These are phyloP conservation scores for Diaporthe nobilis DNA, from an alignment of 2,329 filamentous ascomycete species.

Conservation along the genomic window DNA sequence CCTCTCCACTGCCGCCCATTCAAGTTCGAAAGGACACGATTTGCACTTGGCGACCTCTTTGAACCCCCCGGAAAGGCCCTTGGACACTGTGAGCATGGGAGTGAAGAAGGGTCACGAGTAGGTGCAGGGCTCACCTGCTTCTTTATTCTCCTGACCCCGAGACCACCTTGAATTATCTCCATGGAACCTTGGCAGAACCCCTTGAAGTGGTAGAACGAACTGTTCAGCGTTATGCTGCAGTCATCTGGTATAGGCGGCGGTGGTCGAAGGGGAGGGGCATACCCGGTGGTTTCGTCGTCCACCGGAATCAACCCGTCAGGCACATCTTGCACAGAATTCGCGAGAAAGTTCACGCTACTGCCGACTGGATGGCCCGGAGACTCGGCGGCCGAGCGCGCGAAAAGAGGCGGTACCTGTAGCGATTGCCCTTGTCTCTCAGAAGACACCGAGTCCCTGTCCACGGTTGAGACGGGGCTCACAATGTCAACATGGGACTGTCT, in stretches of 20 bases:
- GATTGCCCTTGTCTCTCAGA: not conserved
- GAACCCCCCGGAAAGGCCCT: slow-evolving; percentile 52
- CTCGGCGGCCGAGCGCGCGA: not conserved
- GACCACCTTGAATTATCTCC: slow-evolving; percentile 62
- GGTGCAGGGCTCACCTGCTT: slow-evolving; percentile 58
- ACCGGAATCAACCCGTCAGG: slow-evolving; percentile 56
- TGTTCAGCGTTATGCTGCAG: slow-evolving; percentile 59
- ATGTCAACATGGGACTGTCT: slow-evolving; percentile 26
- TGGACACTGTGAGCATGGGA: not conserved
- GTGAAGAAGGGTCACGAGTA: not conserved
- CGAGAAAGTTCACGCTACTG: not conserved
- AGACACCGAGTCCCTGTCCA: not conserved
- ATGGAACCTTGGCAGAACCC: slow-evolving; percentile 70
- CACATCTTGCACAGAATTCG: slow-evolving; percentile 29
- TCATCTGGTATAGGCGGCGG: slow-evolving; percentile 49
- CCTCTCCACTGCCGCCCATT: slow-evolving; percentile 65
- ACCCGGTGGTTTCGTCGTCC: slow-evolving; percentile 47
- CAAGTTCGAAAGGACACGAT: slow-evolving; percentile 67
- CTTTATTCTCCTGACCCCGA: slow-evolving; percentile 65
- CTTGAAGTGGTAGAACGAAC: slow-evolving; percentile 67
- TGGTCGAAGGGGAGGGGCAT: slow-evolving; percentile 33
- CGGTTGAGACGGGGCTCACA: slow-evolving; percentile 23
- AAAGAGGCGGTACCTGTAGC: slow-evolving; percentile 21
- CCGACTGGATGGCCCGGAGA: not conserved
- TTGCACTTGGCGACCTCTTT: slow-evolving; percentile 65